A percentile compares a stretch with the other conserved stretches of the same genome.
Conservation (phyloP, 1,139 yeast species). For the Citeromyces hawaiiensis region DNA sequence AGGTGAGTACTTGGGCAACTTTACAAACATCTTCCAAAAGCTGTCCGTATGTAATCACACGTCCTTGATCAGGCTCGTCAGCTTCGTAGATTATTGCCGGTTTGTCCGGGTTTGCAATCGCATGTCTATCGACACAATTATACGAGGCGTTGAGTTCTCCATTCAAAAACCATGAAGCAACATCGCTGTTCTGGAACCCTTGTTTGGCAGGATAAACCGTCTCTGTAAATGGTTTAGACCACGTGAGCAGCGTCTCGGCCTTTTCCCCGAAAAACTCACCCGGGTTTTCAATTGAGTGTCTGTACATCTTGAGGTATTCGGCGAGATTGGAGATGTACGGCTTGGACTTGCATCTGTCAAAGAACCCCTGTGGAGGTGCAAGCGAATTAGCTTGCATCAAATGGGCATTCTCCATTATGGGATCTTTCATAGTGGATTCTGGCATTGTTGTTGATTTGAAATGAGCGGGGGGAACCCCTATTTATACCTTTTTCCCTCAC, state of each 20-base stretch:
- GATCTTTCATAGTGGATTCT: conserved; percentile 2
- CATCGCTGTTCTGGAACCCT: conserved; percentile 45
- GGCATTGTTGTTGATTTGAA: not conserved
- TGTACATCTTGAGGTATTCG: conserved; percentile 45
- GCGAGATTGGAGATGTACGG: conserved; percentile 34
- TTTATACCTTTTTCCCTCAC: too few species aligned
- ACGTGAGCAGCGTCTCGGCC: conserved; percentile 42
- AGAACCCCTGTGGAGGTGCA: conserved; percentile 45
- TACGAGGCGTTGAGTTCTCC: conserved; percentile 70
- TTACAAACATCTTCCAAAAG: conserved; percentile 55
- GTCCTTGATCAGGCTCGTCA: conserved; percentile 58
- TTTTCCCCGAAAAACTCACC: conserved; percentile 47
- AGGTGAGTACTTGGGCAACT: conserved; percentile 54
- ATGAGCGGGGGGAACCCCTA: too few species aligned
- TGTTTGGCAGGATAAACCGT: conserved; percentile 40
- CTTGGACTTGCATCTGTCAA: conserved; percentile 31
- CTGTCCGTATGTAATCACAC: conserved; percentile 56
- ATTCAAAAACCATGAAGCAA: conserved; percentile 67
- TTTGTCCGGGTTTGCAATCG: conserved; percentile 53
- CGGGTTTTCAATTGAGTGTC: conserved; percentile 59
- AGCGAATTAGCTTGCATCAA: conserved; percentile 17
- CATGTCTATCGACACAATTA: conserved; percentile 76
- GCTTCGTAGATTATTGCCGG: conserved; percentile 74
- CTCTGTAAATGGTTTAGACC: conserved; percentile 50
- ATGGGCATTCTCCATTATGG: conserved; percentile 16